These are phyloP conservation scores for Aegilops sharonensis DNA, from an alignment of 176 grass and related monocot genomes.

Conservation along the genomic window DNA sequence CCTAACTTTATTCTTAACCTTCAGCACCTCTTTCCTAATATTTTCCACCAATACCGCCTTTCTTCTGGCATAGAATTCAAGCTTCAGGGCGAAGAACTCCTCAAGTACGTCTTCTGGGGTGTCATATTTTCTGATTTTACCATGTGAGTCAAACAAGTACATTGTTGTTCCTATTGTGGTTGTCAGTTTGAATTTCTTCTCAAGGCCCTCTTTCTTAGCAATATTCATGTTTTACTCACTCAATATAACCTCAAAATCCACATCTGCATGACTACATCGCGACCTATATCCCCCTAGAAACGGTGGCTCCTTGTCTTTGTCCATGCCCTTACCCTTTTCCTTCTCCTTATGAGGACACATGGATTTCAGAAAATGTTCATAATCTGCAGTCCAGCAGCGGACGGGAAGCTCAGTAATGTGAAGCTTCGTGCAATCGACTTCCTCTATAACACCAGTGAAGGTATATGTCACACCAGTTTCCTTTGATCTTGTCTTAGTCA, in stretches of 20 bases:
- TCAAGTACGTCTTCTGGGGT: conserved; percentile 77
- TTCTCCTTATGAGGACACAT: conserved; percentile 35
- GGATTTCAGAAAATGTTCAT: conserved; percentile 60
- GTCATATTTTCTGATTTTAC: conserved; percentile 80
- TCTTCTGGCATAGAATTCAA: conserved; percentile 73
- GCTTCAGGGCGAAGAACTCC: conserved; percentile 64
- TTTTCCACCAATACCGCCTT: conserved; percentile 63
- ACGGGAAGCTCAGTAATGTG: too few relatives aligned
- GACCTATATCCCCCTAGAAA: conserved; percentile 57
- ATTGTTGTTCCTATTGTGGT: conserved; percentile 75
- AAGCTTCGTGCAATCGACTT: conserved; percentile 41
- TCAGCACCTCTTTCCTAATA: conserved; percentile 54
- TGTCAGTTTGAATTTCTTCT: conserved; percentile 87
- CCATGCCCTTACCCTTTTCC: conserved; percentile 27
- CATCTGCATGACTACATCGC: conserved; percentile 52
- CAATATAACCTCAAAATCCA: conserved; percentile 59
- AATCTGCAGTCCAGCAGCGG: conserved; percentile 63
- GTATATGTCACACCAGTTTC: conserved; percentile 65
- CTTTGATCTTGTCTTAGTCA: conserved; percentile 55
- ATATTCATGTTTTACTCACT: conserved; percentile 46
- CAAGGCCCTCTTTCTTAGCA: conserved; percentile 69
- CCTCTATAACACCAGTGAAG: conserved; percentile 61
- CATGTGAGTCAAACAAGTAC: conserved; percentile 77
- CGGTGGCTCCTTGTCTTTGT: conserved; percentile 16
- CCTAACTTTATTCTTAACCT: conserved; percentile 63